Evolutionary conservation across 225 moss, liverwort and hornwort genomes (phyloP).

Genomic region (Pleurozium schreberi): DNA sequence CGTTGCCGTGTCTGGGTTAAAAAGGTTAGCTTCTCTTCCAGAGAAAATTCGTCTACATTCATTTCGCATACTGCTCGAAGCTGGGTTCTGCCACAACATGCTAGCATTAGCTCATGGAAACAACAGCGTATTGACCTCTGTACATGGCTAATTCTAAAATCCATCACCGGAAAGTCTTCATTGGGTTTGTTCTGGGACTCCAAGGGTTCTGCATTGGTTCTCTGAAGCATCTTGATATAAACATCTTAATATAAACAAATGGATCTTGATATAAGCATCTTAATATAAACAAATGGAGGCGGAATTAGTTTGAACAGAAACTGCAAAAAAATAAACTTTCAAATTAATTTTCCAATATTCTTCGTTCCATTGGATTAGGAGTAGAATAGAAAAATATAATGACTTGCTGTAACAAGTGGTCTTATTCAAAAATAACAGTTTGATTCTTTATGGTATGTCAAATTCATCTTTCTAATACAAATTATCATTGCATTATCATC

Average conservation of each 20-base stretch:
- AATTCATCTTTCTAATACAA: background rate
- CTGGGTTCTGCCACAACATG: slow-evolving; percentile 17
- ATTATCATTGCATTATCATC: background rate
- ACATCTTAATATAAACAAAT: background rate
- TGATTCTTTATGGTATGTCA: background rate
- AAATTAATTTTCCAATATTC: background rate
- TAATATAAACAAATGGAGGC: background rate
- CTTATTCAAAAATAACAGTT: background rate
- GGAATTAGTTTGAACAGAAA: background rate
- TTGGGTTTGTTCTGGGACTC: background rate
- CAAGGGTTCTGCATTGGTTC: background rate
- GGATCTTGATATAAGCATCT: background rate
- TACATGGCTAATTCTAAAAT: background rate
- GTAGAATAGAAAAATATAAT: background rate
- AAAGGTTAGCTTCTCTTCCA: slow-evolving; percentile 42
- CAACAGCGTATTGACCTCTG: background rate
- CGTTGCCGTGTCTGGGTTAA: slow-evolving; percentile 40
- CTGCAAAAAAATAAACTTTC: background rate
- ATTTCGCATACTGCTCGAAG: slow-evolving; percentile 44
- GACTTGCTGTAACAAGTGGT: background rate
- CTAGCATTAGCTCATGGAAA: background rate
- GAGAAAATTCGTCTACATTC: slow-evolving; percentile 25
- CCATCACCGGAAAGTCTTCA: background rate
- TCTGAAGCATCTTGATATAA: background rate
- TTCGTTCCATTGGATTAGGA: background rate